These are phyloP conservation scores for Neofusicoccum kwambonambiense DNA, from an alignment of 2,329 filamentous ascomycete species.

Conservation along the genomic window DNA sequence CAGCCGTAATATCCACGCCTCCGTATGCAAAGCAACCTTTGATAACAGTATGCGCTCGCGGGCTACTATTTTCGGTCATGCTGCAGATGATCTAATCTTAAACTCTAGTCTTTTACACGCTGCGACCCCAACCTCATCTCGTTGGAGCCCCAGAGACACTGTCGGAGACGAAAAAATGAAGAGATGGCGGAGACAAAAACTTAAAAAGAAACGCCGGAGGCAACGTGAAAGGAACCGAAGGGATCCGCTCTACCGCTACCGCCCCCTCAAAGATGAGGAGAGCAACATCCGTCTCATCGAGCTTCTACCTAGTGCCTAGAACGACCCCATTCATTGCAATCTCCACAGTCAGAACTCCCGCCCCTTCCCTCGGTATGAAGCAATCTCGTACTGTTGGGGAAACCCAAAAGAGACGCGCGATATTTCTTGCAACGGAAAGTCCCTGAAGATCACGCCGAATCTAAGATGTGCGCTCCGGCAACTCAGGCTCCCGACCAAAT, in stretches of 20 bases:
- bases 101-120: too few relatives aligned
- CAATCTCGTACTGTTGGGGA: not conserved
- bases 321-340: not conserved
- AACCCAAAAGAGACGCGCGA: not conserved
- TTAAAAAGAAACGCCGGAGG: not conserved
- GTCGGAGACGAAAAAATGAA: too few relatives aligned
- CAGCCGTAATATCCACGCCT: too few relatives aligned
- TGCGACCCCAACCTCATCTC: too few relatives aligned
- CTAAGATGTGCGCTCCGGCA: not conserved
- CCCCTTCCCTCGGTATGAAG: not conserved
- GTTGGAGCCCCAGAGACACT: too few relatives aligned
- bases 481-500: not conserved
- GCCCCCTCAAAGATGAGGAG: not conserved
- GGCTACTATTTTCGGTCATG: too few relatives aligned
- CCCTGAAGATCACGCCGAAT: not conserved
- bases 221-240: not conserved
- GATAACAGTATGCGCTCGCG: too few relatives aligned
- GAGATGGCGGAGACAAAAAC: too few relatives aligned
- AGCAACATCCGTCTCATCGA: not conserved
- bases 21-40: too few relatives aligned
- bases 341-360: not conserved
- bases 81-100: too few relatives aligned
- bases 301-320: not conserved
- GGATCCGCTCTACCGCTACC: not conserved
- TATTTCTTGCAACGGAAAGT: not conserved